A percentile compares a stretch with the other conserved stretches of the same genome.
These are phyloP conservation scores for Wallacemonas sp. DNA, from an alignment of 208 protist genomes.

Conservation along the genomic window DNA sequence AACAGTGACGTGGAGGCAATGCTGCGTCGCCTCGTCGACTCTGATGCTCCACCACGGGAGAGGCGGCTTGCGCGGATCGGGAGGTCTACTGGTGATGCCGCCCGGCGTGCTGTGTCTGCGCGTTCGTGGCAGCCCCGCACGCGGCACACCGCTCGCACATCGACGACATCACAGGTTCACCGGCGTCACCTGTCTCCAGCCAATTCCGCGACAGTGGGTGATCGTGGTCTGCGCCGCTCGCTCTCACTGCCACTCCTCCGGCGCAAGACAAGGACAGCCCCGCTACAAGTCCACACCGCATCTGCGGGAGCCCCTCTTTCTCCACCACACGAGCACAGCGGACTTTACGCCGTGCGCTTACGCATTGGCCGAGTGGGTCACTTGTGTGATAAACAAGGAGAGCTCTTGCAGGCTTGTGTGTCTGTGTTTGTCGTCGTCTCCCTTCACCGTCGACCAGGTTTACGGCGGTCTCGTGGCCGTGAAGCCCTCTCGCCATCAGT, in stretches of 20 bases:
- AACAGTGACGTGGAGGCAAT: conserved; percentile 1
- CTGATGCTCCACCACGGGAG: too few relatives aligned
- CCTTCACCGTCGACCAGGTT: neutral
- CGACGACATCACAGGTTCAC: neutral
- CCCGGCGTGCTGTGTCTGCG: too few relatives aligned
- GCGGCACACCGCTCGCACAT: neutral
- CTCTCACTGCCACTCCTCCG: neutral
- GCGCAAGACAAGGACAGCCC: neutral
- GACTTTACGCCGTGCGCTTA: neutral
- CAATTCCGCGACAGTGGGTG: too few relatives aligned
- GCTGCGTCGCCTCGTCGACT: neutral
- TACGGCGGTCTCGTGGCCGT: too few relatives aligned
- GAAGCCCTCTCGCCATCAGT: too few relatives aligned
- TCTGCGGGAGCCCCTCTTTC: neutral
- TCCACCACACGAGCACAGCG: too few relatives aligned
- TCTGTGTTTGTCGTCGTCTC: neutral
- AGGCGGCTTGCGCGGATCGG: too few relatives aligned
- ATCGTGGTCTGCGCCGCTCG: neutral
- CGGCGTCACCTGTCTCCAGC: neutral
- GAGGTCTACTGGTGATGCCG: too few relatives aligned
- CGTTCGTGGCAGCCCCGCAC: too few relatives aligned
- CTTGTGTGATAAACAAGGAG: conserved; percentile 1
- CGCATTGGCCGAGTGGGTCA: neutral
- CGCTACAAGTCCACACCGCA: neutral
- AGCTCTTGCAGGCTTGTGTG: neutral